phyloP scores from a whole-genome alignment of 345 rosid species.

The Aurinia saxatilis region DNA sequence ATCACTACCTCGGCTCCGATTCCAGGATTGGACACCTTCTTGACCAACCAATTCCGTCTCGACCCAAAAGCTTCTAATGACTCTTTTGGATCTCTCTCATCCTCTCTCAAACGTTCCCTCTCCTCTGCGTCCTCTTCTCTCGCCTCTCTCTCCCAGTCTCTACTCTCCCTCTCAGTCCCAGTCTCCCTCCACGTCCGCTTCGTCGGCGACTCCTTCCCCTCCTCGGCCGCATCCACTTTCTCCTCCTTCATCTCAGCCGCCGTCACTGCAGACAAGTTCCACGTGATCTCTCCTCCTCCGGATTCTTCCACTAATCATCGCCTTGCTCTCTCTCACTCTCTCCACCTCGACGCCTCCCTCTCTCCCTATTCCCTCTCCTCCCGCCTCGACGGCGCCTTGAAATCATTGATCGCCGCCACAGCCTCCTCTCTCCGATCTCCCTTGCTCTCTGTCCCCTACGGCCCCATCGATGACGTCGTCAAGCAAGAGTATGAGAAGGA shows the following conservation, averaged over 20 bases:
- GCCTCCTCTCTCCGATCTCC: conserved; percentile 57
- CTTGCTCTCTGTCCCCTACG: conserved; percentile 52
- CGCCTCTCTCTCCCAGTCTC: conserved; percentile 35
- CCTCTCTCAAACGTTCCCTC: conserved; percentile 46
- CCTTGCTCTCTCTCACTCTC: conserved; percentile 41
- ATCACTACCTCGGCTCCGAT: conserved; percentile 28
- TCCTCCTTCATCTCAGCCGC: conserved; percentile 40
- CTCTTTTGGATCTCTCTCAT: conserved; percentile 48
- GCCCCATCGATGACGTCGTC: conserved; percentile 45
- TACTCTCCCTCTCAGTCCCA: conserved; percentile 48
- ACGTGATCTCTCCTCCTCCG: conserved; percentile 39
- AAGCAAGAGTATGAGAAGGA: conserved; percentile 59
- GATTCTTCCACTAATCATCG: conserved; percentile 27
- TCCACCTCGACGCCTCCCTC: conserved; percentile 43
- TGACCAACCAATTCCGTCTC: conserved; percentile 40
- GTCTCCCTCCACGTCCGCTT: conserved; percentile 55
- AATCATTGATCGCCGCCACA: conserved; percentile 30
- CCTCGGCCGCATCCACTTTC: conserved; percentile 41
- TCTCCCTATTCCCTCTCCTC: conserved; percentile 38
- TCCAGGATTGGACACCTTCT: conserved; percentile 56
- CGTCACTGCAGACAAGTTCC: conserved; percentile 28
- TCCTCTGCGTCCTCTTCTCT: conserved; percentile 31
- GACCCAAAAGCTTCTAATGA: conserved; percentile 72
- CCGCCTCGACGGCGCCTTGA: conserved; percentile 43
- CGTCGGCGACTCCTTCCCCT: conserved; percentile 53